Conservation (phyloP, 1,139 yeast species). For the Pichia sp. region DNA sequence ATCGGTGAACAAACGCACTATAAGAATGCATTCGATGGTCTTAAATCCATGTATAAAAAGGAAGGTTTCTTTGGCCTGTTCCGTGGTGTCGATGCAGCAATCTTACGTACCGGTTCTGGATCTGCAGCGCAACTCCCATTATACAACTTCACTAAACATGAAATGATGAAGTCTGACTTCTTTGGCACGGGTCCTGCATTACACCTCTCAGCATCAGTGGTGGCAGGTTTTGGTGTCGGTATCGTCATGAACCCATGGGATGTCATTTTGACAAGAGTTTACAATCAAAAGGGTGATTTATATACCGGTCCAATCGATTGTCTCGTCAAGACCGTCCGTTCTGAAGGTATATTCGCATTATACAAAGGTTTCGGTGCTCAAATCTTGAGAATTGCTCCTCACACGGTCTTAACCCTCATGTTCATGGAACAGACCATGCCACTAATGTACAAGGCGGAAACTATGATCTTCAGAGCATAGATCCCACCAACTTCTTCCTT, state of each 20-base stretch:
- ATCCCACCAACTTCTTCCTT: not conserved
- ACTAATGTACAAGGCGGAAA: conserved; percentile 40
- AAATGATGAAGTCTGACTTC: conserved; percentile 41
- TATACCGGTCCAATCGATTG: conserved; percentile 89
- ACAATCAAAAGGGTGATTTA: conserved; percentile 85
- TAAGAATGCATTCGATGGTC: conserved; percentile 59
- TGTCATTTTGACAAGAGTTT: conserved; percentile 87
- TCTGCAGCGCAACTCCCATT: conserved; percentile 95
- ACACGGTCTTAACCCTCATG: conserved; percentile 81
- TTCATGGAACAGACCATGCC: conserved; percentile 95
- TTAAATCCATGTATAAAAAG: conserved; percentile 47
- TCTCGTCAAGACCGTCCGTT: conserved; percentile 65
- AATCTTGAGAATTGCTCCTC: conserved; percentile 87
- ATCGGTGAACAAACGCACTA: conserved; percentile 94
- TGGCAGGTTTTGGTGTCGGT: conserved; percentile 89
- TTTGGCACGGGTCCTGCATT: conserved; percentile 58
- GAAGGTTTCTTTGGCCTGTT: conserved; percentile 79
- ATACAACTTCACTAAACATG: conserved; percentile 68
- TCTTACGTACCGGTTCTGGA: conserved; percentile 91
- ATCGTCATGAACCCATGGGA: conserved; percentile 98
- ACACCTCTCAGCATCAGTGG: conserved; percentile 69
- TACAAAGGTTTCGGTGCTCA: conserved; percentile 97
- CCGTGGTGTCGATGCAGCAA: conserved; percentile 93
- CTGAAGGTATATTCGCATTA: conserved; percentile 83
- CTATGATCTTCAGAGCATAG: conserved; percentile 16